phyloP scores from a whole-genome alignment of 1,139 yeast species.

The Suhomyces anneliseae region DNA sequence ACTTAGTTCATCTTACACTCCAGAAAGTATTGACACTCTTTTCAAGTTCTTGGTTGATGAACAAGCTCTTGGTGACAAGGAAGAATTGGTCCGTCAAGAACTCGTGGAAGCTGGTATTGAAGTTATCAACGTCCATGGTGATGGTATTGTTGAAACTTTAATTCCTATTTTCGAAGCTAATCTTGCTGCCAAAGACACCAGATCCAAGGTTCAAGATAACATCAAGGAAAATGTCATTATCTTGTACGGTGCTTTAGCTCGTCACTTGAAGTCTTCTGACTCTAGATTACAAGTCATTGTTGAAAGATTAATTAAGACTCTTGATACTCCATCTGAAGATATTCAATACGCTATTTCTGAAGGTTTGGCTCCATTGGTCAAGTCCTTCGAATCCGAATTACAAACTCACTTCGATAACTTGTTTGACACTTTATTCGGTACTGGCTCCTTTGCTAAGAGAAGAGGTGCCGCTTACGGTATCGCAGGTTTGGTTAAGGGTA shows the following conservation, averaged over 20 bases:
- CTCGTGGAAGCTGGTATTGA: constrained; percentile 87
- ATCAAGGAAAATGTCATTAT: constrained; percentile 82
- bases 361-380: constrained; percentile 81
- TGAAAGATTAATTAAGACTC: constrained; percentile 67
- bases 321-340: constrained; percentile 84
- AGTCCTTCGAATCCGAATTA: constrained; percentile 50
- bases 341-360: constrained; percentile 86
- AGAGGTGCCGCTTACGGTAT: constrained; percentile 97
- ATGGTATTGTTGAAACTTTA: constrained; percentile 61
- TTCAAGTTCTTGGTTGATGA: constrained; percentile 61
- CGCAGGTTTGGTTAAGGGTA: constrained; percentile 89
- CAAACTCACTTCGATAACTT: constrained; percentile 56
- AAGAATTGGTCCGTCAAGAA: constrained; percentile 72
- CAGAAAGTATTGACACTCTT: constrained; percentile 44
- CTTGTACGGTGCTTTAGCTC: constrained; percentile 83
- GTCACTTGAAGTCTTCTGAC: constrained; percentile 69
- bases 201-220: constrained; percentile 55
- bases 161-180: constrained; percentile 75
- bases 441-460: constrained; percentile 55
- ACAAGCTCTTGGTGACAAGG: constrained; percentile 72
- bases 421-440: constrained; percentile 58
- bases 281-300: constrained; percentile 63
- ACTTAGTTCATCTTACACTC: constrained; percentile 50
- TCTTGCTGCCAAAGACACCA: constrained; percentile 46
- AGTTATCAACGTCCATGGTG: constrained; percentile 66